Evolutionary conservation across 345 rosid genomes (phyloP), one percentile per base, ranked within the genome.

Genomic region (Rhodamnia rubescens): DNA sequence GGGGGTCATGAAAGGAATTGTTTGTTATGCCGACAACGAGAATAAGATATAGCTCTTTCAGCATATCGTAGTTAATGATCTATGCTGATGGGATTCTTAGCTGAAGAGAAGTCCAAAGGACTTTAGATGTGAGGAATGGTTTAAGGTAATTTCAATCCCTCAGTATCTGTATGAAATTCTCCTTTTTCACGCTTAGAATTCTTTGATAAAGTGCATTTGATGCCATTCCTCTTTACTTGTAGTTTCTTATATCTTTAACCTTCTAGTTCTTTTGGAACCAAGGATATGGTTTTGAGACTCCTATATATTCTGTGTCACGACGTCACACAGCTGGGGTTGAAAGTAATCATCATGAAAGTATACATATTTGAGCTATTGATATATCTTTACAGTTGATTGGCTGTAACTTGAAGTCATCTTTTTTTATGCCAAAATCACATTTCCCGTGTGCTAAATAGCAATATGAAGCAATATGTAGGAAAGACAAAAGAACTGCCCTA

Each of bases 1-100:
- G 84, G 84, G 87, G 78, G 81, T 85, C 54, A 94, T 92, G 93
- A 90, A 84, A 55, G 96, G 88, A 84, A 86, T 87, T 81, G 84
- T 59, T 84, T 49, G 36, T 86, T 85, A 90, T 75, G 85, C 47
- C 78, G 89, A 87, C 84, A 82, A 36, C 40, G 86, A 82, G 74
- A 80, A 56, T 40, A 85, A 84, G 13, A 82, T 85, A 42, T 84
- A 85, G 81, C 20, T 56, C 26, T 50, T 42, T 50, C 54, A 26
- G 27, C 49, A 42, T 21, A 84, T 51, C 1, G 1, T 82, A 9
- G 83, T 69, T 32, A 51, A 52, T 82, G 11, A 82, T 52, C 84
- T 27, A 36, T 69, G 78, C 47, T 18, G 24, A 36, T 36, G 78
- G 78, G 78, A 69, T 21, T 69, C 78, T 69, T 20, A 18, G 47